These are phyloP conservation scores for Suillus clintonianus DNA, from an alignment of 768 basidiomycete species.

Conservation along the genomic window DNA sequence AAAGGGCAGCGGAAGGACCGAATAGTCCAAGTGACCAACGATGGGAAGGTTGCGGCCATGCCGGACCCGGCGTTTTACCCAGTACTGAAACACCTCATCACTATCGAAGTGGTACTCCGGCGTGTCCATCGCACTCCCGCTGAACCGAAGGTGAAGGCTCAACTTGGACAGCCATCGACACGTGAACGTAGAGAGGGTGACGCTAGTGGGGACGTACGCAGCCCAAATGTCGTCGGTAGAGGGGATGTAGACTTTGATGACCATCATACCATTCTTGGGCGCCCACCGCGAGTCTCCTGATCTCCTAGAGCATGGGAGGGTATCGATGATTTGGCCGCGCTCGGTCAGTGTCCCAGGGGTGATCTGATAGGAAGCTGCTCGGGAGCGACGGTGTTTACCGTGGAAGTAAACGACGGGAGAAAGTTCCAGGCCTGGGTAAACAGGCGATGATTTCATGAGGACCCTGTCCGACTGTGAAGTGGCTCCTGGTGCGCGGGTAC, in stretches of 20 bases:
- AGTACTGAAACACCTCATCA: slow-evolving; percentile 34
- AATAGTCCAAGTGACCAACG: slow-evolving; percentile 26
- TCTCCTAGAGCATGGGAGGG: neutral
- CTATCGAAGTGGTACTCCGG: slow-evolving; percentile 30
- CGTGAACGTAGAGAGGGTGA: slow-evolving; percentile 31
- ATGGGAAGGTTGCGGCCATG: slow-evolving; percentile 38
- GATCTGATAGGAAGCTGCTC: slow-evolving; percentile 2
- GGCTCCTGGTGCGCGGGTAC: neutral
- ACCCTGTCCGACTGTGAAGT: neutral
- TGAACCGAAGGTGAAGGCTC: slow-evolving; percentile 37
- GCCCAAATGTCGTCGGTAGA: slow-evolving; percentile 42
- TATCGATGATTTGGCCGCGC: neutral
- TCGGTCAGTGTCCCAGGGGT: neutral
- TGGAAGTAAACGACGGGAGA: neutral
- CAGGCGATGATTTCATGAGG: neutral
- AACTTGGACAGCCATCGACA: slow-evolving; percentile 35
- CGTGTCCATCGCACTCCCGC: slow-evolving; percentile 31
- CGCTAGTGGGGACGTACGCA: slow-evolving; percentile 34
- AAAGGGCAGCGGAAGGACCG: neutral
- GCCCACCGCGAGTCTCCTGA: slow-evolving; percentile 26
- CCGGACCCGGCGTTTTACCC: slow-evolving; percentile 34
- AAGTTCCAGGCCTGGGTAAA: neutral
- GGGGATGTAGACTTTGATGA: slow-evolving; percentile 42
- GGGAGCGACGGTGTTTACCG: slow-evolving; percentile 4
- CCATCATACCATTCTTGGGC: slow-evolving; percentile 34